Conservation (phyloP, 2,329 filamentous ascomycete genomes). For the Aspergillus jensenii region DNA sequence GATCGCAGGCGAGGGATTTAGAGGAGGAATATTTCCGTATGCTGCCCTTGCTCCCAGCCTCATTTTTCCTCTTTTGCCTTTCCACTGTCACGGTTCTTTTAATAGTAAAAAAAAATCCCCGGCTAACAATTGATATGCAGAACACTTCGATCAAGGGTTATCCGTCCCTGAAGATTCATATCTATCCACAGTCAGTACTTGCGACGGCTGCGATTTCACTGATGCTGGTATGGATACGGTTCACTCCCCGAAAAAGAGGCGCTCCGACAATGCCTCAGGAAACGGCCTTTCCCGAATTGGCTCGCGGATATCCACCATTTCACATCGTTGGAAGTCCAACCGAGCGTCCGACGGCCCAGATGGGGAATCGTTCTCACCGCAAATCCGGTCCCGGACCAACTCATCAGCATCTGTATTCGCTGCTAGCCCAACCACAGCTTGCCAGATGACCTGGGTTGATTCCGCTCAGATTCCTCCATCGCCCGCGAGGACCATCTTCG, state of each 20-base stretch:
- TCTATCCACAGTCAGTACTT: slow-evolving; percentile 28
- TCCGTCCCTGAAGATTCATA: slow-evolving; percentile 31
- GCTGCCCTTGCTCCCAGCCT: slow-evolving; percentile 38
- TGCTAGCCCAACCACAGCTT: slow-evolving; percentile 34
- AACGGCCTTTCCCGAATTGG: slow-evolving; percentile 64
- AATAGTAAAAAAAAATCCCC: slow-evolving; percentile 4
- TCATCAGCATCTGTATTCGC: slow-evolving; percentile 41
- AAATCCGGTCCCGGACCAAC: slow-evolving; percentile 42
- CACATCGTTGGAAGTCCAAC: slow-evolving; percentile 45
- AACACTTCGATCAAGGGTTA: slow-evolving; percentile 36
- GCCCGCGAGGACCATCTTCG: slow-evolving; percentile 64
- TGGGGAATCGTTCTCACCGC: slow-evolving; percentile 30
- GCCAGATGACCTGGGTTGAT: slow-evolving; percentile 46
- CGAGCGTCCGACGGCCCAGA: slow-evolving; percentile 37
- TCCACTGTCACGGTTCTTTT: slow-evolving; percentile 1
- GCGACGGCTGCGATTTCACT: slow-evolving; percentile 50
- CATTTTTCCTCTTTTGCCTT: neutral
- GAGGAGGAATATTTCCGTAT: slow-evolving; percentile 71
- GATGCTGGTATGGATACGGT: slow-evolving; percentile 63
- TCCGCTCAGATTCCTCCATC: slow-evolving; percentile 57
- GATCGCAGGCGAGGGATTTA: slow-evolving; percentile 58
- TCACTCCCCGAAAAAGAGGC: slow-evolving; percentile 57
- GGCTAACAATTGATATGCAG: slow-evolving; percentile 22
- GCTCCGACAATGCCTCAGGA: slow-evolving; percentile 47
- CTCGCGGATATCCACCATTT: slow-evolving; percentile 72